Base-by-base conservation (phyloP, 352 stramenopile species). In the Globisporangium heterothallicum region DNA sequence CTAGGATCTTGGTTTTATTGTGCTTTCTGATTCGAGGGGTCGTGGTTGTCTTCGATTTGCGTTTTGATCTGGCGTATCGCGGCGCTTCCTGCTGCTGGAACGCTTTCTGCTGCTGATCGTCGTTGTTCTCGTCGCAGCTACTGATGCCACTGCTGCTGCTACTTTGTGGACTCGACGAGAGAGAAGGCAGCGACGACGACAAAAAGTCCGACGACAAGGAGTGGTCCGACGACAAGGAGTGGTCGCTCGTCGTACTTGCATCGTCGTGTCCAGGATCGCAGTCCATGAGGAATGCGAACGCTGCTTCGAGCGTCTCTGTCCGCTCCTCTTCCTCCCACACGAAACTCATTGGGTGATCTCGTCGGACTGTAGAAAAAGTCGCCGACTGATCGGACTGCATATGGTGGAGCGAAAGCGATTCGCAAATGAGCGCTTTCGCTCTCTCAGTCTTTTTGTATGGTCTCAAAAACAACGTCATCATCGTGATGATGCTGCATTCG, bases 291-390 rank as follows among this genome's bases (percentile, higher is more conserved):
- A 36, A 13, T 13, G 30, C 30, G 6, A 36, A 36, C 30, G 34
- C 24, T 24, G 13, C 29, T 19, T 47, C 43, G 22, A 16, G 51
- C 18, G 42, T 44, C 13, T 59, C 53, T 30, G 53, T 53, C 35
- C n/a, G n/a, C n/a, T n/a, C n/a, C n/a, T n/a, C n/a, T n/a, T n/a
- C n/a, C n/a, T n/a, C n/a, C n/a, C n/a, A n/a, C n/a, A n/a, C n/a
- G n/a, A n/a, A n/a, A n/a, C n/a, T n/a, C n/a, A n/a, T n/a, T n/a
- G n/a, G n/a, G n/a, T n/a, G n/a, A n/a, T n/a, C n/a, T n/a, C n/a
- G n/a, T n/a, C n/a, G n/a, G n/a, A n/a, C n/a, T n/a, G n/a, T n/a
- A n/a, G n/a, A n/a, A n/a, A n/a, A n/a, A n/a, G n/a, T n/a, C n/a
- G n/a, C n/a, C n/a, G n/a, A n/a, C n/a, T n/a, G n/a, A n/a, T n/a